Percentiles rank a stretch among this genome's conserved stretches.
phyloP scores from a whole-genome alignment of 257 asterid genomes.

The Paraleonurus japonicus region DNA sequence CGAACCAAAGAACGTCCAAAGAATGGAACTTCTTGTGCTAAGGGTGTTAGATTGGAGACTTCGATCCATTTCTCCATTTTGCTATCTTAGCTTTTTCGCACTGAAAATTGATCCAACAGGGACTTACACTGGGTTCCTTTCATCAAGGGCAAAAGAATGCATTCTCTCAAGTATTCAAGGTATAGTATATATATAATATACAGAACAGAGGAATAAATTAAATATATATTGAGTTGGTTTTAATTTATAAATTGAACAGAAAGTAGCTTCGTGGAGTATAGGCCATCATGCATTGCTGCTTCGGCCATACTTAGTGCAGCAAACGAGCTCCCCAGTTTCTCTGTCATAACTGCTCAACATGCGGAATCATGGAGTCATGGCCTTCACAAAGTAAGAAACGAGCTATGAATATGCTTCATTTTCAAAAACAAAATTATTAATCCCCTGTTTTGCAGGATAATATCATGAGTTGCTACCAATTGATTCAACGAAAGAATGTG shows the following conservation, averaged over 20 bases:
- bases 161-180: conserved; percentile 78
- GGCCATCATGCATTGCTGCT: conserved; percentile 95
- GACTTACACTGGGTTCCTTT: conserved; percentile 56
- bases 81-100: conserved; percentile 70
- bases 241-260: conserved; percentile 41
- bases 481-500: conserved; percentile 39
- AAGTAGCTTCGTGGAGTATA: conserved; percentile 61
- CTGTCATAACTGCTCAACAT: conserved; percentile 64
- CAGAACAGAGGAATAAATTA: background rate
- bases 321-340: conserved; percentile 71
- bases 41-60: conserved; percentile 87
- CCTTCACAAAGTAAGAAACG: conserved; percentile 61
- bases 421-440: background rate
- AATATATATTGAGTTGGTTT: background rate
- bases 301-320: conserved; percentile 77
- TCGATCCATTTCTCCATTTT: conserved; percentile 73
- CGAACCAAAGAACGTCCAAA: conserved; percentile 69
- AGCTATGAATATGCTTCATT: background rate
- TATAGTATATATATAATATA: background rate
- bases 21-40: conserved; percentile 90
- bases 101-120: conserved; percentile 72
- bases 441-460: conserved; percentile 52
- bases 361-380: conserved; percentile 93
- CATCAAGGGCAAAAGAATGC: conserved; percentile 63
- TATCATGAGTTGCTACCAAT: conserved; percentile 53